These are phyloP conservation scores for Vanrija sp. DNA, from an alignment of 1,284 basidiomycete genomes.

Conservation along the genomic window DNA sequence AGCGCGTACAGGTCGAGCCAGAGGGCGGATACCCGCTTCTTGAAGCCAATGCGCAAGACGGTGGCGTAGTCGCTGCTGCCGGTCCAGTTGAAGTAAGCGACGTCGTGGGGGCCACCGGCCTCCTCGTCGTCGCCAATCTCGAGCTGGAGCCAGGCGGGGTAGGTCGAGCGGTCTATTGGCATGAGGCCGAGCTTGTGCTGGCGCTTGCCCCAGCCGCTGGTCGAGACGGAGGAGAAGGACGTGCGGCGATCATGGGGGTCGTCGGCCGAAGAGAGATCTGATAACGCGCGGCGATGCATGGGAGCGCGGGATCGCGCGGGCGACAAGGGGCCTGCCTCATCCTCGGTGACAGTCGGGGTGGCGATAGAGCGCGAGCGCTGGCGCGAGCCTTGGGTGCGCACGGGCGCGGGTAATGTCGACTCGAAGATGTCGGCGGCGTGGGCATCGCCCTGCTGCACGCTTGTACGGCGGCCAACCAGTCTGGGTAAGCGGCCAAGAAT, in stretches of 20 bases:
- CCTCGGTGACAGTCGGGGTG: background rate
- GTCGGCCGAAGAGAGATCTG: slow-evolving; percentile 28
- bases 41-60: slow-evolving; percentile 84
- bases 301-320: slow-evolving; percentile 8
- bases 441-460: slow-evolving; percentile 5
- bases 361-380: slow-evolving; percentile 15
- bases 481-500: slow-evolving; percentile 21
- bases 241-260: slow-evolving; percentile 32
- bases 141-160: slow-evolving; percentile 30
- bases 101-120: slow-evolving; percentile 1
- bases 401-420: slow-evolving; percentile 29
- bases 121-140: slow-evolving; percentile 6
- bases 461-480: background rate
- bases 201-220: slow-evolving; percentile 5
- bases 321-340: slow-evolving; percentile 4
- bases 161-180: slow-evolving; percentile 31
- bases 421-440: slow-evolving; percentile 45
- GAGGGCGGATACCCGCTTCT: slow-evolving; percentile 82
- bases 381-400: slow-evolving; percentile 12
- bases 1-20: slow-evolving; percentile 81
- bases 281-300: slow-evolving; percentile 19
- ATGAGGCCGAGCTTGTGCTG: slow-evolving; percentile 16
- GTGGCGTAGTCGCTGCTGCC: slow-evolving; percentile 77
- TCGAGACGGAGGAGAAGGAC: slow-evolving; percentile 39
- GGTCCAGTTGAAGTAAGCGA: slow-evolving; percentile 62